Conservation (phyloP, 192 early-diverging fungal genomes). For the Rhizoclosmatium sp. region DNA sequence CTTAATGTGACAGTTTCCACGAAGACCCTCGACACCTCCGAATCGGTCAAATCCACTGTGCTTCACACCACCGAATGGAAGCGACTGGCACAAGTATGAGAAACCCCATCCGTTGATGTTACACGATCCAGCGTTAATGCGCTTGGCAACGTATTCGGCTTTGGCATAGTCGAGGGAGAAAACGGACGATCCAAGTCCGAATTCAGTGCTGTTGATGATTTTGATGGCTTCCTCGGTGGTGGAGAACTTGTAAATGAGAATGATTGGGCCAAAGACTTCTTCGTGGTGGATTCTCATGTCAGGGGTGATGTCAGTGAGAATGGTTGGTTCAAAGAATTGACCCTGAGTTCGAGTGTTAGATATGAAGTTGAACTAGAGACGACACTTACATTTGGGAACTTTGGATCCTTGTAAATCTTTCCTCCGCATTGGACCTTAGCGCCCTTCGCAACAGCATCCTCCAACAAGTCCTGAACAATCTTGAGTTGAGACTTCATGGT, state of each 20-base stretch:
- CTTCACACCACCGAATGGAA: conserved; percentile 43
- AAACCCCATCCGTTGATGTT: conserved; percentile 90
- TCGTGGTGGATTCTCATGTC: conserved; percentile 79
- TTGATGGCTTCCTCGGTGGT: conserved; percentile 74
- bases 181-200: conserved; percentile 81
- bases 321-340: conserved; percentile 88
- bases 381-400: conserved; percentile 57
- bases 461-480: conserved; percentile 67
- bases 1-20: conserved; percentile 42
- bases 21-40: conserved; percentile 44
- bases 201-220: conserved; percentile 73
- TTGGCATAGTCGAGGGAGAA: conserved; percentile 74
- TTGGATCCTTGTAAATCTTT: conserved; percentile 69
- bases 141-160: conserved; percentile 66
- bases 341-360: conserved; percentile 45
- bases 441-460: conserved; percentile 80
- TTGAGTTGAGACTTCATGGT: conserved; percentile 74
- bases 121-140: conserved; percentile 76
- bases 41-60: conserved; percentile 40
- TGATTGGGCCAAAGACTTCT: conserved; percentile 95
- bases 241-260: conserved; percentile 78
- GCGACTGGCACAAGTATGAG: conserved; percentile 74
- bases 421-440: conserved; percentile 79
- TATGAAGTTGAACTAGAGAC: neutral
- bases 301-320: conserved; percentile 72